Conservation (phyloP, 169 alveolate species). For the Cryptosporidium canis region DNA sequence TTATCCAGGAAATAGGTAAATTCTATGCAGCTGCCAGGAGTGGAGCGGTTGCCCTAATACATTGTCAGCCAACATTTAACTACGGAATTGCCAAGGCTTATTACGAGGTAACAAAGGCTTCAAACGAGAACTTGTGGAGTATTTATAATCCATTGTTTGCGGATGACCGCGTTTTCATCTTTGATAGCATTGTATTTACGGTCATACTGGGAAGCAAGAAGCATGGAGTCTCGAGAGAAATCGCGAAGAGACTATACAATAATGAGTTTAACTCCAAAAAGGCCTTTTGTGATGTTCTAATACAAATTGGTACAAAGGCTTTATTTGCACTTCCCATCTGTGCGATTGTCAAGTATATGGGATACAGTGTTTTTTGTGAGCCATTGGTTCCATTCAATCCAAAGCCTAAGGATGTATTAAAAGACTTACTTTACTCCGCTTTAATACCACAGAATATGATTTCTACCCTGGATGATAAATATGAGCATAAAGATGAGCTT, state of each 20-base stretch:
- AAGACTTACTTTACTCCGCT: constrained; percentile 3
- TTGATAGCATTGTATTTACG: constrained; percentile 79
- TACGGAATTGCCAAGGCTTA: constrained; percentile 40
- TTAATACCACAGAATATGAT: constrained; percentile 5
- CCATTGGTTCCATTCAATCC: constrained; percentile 64
- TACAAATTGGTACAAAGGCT: constrained; percentile 58
- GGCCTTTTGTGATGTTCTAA: constrained; percentile 52
- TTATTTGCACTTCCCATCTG: constrained; percentile 62
- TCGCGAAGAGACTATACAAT: constrained; percentile 61
- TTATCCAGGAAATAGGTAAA: constrained; percentile 44
- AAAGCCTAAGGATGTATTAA: constrained; percentile 50
- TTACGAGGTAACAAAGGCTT: constrained; percentile 30
- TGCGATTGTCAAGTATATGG: constrained; percentile 57
- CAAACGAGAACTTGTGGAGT: constrained; percentile 58
- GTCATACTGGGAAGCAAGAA: constrained; percentile 75
- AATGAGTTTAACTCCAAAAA: constrained; percentile 64
- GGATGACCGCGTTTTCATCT: constrained; percentile 77
- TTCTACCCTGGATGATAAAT: constrained; percentile 19
- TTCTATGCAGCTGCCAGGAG: constrained; percentile 63
- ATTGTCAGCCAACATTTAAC: constrained; percentile 59
- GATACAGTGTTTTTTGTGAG: constrained; percentile 57
- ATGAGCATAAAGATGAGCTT: not conserved
- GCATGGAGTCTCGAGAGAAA: constrained; percentile 61
- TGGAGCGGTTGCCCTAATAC: constrained; percentile 45
- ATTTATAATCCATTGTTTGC: constrained; percentile 78